Conservation (phyloP, 2,329 filamentous ascomycete species). For the Hymenoscyphus salicellus region DNA sequence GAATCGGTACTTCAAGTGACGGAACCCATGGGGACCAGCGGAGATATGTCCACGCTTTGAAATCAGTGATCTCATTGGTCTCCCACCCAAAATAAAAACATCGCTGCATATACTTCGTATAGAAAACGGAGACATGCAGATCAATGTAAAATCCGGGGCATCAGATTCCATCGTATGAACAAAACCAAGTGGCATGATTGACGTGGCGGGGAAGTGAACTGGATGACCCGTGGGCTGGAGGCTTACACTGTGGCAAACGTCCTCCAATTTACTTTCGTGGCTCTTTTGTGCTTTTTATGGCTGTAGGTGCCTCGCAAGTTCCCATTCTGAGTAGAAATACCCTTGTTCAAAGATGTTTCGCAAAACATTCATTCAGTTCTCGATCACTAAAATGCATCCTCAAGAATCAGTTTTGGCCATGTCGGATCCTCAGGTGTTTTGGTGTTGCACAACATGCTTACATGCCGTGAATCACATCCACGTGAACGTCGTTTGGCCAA, state of each 20-base stretch:
- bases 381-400: not conserved
- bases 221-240: not conserved
- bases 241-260: not conserved
- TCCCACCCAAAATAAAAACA: too few relatives aligned
- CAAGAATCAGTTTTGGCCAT: not conserved
- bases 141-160: too few relatives aligned
- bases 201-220: not conserved
- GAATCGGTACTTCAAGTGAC: too few relatives aligned
- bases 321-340: not conserved
- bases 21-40: too few relatives aligned
- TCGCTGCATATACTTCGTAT: too few relatives aligned
- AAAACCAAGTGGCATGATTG: too few relatives aligned
- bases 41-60: too few relatives aligned
- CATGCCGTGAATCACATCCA: not conserved
- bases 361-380: not conserved
- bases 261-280: not conserved
- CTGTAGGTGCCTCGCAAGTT: not conserved
- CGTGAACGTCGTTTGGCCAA: not conserved
- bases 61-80: too few relatives aligned
- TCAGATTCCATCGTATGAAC: too few relatives aligned
- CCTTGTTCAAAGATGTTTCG: not conserved
- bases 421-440: not conserved
- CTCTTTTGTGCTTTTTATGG: not conserved
- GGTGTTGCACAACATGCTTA: not conserved
- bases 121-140: too few relatives aligned